These are phyloP conservation scores for Didymella pinodella DNA, from an alignment of 2,329 filamentous ascomycete species.

Conservation along the genomic window DNA sequence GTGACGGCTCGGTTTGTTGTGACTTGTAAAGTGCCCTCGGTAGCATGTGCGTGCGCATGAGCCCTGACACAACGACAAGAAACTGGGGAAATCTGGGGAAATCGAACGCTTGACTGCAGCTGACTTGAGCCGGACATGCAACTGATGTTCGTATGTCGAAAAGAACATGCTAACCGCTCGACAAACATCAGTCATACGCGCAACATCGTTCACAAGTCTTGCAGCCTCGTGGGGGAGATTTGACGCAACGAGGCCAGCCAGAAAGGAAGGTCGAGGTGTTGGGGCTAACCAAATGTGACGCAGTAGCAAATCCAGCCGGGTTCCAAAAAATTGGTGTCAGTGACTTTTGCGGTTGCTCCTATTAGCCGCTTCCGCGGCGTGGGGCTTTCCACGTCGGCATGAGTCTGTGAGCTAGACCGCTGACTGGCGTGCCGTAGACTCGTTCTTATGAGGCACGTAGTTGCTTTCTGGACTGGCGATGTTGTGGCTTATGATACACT, in stretches of 20 bases:
- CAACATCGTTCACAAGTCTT: neutral
- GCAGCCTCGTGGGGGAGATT: neutral
- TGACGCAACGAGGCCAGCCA: conserved; percentile 9
- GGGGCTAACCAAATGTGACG: conserved; percentile 7
- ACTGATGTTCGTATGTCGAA: neutral
- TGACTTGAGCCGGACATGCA: neutral
- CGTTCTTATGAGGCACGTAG: no score
- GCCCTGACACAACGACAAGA: neutral
- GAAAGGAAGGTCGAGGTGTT: conserved; percentile 3
- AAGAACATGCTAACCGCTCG: neutral
- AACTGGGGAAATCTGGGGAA: conserved; percentile 17
- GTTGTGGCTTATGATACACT: no score
- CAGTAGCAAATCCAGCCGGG: neutral
- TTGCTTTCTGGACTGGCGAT: no score
- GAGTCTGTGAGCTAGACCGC: neutral
- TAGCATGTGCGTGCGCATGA: conserved; percentile 34
- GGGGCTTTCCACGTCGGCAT: neutral
- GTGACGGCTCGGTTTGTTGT: conserved; percentile 27
- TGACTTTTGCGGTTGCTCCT: neutral
- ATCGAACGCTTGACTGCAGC: neutral
- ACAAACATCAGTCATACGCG: neutral
- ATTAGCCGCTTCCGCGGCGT: neutral
- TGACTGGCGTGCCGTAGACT: no score
- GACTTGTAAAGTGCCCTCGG: conserved; percentile 31
- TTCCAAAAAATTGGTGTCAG: neutral